phyloP scores from a whole-genome alignment of 352 stramenopile genomes.

The Phytopythium aichiense region DNA sequence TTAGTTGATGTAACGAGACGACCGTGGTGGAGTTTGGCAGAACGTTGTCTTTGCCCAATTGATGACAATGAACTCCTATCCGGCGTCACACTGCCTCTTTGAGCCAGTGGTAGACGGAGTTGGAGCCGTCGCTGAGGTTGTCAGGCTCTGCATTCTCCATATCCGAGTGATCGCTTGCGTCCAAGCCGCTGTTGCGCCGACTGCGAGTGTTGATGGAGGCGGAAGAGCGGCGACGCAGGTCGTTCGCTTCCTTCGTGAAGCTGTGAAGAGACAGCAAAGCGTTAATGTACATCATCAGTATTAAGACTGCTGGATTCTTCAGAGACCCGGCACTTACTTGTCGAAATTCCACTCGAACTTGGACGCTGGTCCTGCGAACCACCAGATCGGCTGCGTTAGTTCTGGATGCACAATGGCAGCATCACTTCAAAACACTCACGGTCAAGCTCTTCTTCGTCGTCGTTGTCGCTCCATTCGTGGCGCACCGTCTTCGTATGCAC shows the following conservation, averaged over 20 bases:
- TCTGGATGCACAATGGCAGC: background rate
- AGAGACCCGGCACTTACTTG: conserved; percentile 15
- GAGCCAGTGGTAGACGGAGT: conserved; percentile 60
- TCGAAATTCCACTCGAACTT: conserved; percentile 69
- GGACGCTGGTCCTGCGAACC: conserved; percentile 10
- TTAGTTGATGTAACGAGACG: too few relatives aligned
- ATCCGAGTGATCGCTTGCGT: background rate
- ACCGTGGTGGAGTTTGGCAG: too few relatives aligned
- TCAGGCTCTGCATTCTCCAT: background rate
- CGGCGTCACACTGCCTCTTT: conserved; percentile 35
- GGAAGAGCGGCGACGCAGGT: background rate
- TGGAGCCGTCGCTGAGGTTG: conserved; percentile 31
- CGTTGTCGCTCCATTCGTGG: conserved; percentile 34
- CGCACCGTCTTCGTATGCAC: conserved; percentile 70
- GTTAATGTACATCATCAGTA: background rate
- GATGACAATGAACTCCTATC: too few relatives aligned
- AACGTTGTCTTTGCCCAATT: too few relatives aligned
- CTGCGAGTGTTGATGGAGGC: background rate
- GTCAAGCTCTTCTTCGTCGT: conserved; percentile 15
- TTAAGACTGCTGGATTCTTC: background rate
- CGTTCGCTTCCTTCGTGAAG: background rate
- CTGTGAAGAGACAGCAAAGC: background rate
- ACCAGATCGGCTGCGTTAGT: background rate
- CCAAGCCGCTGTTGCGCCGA: background rate
- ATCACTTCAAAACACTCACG: background rate